phyloP scores from a whole-genome alignment of 176 grass and related monocot genomes.

The Zoysia pacifica region DNA sequence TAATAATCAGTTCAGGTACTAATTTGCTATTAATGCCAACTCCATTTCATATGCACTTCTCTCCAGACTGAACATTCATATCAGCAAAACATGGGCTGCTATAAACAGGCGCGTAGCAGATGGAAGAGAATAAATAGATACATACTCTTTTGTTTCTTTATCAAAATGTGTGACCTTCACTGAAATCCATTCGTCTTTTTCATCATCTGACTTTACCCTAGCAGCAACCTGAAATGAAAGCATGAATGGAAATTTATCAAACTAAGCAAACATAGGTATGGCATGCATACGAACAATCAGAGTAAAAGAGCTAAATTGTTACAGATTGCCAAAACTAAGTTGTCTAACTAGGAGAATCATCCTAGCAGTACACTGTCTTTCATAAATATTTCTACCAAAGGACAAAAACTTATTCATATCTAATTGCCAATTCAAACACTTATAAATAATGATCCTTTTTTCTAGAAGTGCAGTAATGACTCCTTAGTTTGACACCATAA shows the following conservation, averaged over 20 bases:
- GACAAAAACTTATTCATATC: slow-evolving; percentile 16
- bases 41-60: slow-evolving; percentile 20
- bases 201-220: slow-evolving; percentile 79
- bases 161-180: slow-evolving; percentile 95
- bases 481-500: slow-evolving; percentile 16
- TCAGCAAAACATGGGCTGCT: not conserved
- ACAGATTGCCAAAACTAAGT: not conserved
- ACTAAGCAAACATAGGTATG: not conserved
- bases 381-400: not conserved
- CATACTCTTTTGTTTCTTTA: slow-evolving; percentile 96
- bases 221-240: slow-evolving; percentile 87
- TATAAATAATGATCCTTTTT: not conserved
- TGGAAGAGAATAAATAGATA: slow-evolving; percentile 11
- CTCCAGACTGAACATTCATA: not conserved
- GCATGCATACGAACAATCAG: not conserved
- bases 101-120: not conserved
- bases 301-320: not conserved
- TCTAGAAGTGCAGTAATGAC: slow-evolving; percentile 23
- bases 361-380: not conserved
- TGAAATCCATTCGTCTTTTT: slow-evolving; percentile 94
- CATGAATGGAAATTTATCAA: slow-evolving; percentile 11
- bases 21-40: slow-evolving; percentile 2
- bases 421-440: not conserved
- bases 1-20: slow-evolving; percentile 16
- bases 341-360: slow-evolving; percentile 7